Conservation (phyloP, 495 filamentous ascomycete genomes). For the Xylaria acuta region DNA sequence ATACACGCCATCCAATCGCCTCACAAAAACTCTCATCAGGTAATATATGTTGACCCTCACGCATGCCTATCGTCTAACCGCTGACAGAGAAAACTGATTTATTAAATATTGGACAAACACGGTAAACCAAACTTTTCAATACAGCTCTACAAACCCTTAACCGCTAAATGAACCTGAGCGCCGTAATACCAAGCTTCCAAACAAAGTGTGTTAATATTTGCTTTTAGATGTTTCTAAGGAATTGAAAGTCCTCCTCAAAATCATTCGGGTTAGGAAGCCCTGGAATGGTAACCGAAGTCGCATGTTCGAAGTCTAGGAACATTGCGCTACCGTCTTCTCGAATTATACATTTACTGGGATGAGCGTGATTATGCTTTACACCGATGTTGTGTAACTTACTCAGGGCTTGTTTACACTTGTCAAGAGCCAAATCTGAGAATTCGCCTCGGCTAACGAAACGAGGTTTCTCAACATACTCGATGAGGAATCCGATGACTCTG, state of each 20-base stretch:
- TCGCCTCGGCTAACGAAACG: not conserved
- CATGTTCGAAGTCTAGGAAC: constrained; percentile 35
- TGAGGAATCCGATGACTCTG: constrained; percentile 44
- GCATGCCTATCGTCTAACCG: not conserved
- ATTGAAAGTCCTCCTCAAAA: not conserved
- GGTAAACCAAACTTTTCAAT: not conserved
- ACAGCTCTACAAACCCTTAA: not conserved
- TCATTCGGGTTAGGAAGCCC: too few species aligned
- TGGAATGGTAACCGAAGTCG: not conserved
- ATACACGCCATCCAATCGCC: not conserved
- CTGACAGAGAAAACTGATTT: not conserved
- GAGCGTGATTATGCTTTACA: constrained; percentile 30
- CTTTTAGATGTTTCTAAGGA: not conserved
- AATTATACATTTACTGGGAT: constrained; percentile 32
- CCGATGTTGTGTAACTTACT: constrained; percentile 28
- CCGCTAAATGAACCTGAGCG: not conserved
- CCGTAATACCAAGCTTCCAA: not conserved
- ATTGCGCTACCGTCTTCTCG: constrained; percentile 1
- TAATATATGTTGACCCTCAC: not conserved
- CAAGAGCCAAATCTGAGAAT: not conserved
- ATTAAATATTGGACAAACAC: not conserved
- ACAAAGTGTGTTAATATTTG: not conserved
- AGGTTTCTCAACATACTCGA: constrained; percentile 41
- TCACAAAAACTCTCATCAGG: not conserved
- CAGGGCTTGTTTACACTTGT: constrained; percentile 23